Conservation (phyloP, 257 asterid species). For the Ilex asprella region DNA sequence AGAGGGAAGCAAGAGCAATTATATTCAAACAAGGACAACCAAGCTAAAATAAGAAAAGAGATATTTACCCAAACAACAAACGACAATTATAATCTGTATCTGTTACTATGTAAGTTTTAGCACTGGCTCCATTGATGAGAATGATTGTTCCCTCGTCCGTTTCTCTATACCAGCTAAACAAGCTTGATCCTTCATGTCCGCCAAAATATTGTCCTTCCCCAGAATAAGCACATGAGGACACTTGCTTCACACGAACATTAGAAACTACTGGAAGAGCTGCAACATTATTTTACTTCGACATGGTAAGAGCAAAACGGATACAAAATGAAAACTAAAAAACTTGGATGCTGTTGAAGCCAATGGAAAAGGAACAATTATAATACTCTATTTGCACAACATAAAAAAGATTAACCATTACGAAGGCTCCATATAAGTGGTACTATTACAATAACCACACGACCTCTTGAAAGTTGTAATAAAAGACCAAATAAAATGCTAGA, state of each 20-base stretch:
- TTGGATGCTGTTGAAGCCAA: slow-evolving; percentile 3
- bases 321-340: neutral
- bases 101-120: slow-evolving; percentile 71
- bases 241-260: slow-evolving; percentile 46
- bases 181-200: slow-evolving; percentile 86
- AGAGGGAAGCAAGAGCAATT: too few species aligned
- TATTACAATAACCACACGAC: too few species aligned
- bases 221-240: slow-evolving; percentile 53
- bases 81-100: slow-evolving; percentile 83
- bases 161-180: slow-evolving; percentile 86
- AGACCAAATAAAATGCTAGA: too few species aligned
- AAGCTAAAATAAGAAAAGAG: slow-evolving; percentile 12
- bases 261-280: slow-evolving; percentile 81
- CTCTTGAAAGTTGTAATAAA: too few species aligned
- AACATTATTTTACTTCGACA: slow-evolving; percentile 22
- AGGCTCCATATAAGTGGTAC: too few species aligned
- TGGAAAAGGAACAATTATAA: too few species aligned
- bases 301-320: slow-evolving; percentile 13
- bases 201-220: slow-evolving; percentile 95
- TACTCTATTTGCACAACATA: too few species aligned
- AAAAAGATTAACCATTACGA: too few species aligned
- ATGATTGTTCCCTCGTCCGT: slow-evolving; percentile 50
- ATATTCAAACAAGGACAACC: slow-evolving; percentile 1
- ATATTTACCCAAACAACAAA: slow-evolving; percentile 73
- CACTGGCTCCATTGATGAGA: slow-evolving; percentile 67